Evolutionary conservation across 768 basidiomycete species (phyloP).

Genomic region (Leccinum incarnatum): DNA sequence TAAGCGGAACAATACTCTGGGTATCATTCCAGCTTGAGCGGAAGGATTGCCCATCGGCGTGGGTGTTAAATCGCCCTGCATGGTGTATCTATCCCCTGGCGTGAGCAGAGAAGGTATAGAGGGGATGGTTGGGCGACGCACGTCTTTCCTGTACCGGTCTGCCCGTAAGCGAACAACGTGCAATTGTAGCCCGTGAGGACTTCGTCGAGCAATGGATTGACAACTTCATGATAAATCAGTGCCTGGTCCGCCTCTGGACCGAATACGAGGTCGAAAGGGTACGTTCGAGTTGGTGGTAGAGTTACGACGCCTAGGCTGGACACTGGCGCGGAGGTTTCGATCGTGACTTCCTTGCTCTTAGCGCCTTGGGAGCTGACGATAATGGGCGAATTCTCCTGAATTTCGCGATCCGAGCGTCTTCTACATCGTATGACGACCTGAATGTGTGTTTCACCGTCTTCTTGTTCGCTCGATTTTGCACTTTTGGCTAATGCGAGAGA

Average conservation of each 20-base stretch:
- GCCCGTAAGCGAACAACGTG: conserved; percentile 96
- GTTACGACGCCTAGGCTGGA: conserved; percentile 73
- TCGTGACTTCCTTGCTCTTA: conserved; percentile 70
- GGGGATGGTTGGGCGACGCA: conserved; percentile 40
- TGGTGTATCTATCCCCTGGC: conserved; percentile 69
- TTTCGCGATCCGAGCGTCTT: conserved; percentile 80
- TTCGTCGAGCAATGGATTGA: conserved; percentile 88
- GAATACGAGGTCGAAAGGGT: conserved; percentile 94
- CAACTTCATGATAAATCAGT: conserved; percentile 91
- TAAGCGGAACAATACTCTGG: conserved; percentile 85
- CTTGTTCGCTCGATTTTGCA: conserved; percentile 28
- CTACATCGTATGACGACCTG: conserved; percentile 92
- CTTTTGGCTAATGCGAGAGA: conserved; percentile 23
- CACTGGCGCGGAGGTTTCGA: conserved; percentile 71
- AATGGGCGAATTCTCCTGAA: conserved; percentile 82
- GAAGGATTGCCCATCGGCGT: conserved; percentile 88
- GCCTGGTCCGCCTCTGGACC: conserved; percentile 96
- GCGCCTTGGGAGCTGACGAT: conserved; percentile 80
- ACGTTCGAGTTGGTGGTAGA: conserved; percentile 77
- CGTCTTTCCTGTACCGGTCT: conserved; percentile 99
- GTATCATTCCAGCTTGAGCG: conserved; percentile 91
- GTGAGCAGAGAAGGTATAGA: conserved; percentile 11
- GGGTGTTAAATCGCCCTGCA: conserved; percentile 90
- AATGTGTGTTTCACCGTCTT: conserved; percentile 77
- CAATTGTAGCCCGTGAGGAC: conserved; percentile 97